phyloP scores from a whole-genome alignment of 2,329 filamentous ascomycete genomes.

The Oidium heveae region DNA sequence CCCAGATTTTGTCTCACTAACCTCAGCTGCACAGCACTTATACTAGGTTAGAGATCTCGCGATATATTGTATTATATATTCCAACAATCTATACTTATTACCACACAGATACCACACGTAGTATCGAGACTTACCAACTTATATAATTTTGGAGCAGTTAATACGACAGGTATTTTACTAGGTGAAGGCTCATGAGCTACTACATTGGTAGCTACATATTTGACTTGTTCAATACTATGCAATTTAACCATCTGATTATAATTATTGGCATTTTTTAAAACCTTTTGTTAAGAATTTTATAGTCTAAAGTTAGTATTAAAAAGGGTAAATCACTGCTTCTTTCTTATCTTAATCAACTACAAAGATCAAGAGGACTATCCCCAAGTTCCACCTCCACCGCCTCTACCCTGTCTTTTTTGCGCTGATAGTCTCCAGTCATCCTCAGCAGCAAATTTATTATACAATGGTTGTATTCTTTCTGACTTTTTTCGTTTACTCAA shows the following conservation, averaged over 20 bases:
- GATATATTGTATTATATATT: too few relatives aligned
- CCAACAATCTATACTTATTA: too few relatives aligned
- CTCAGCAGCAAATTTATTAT: constrained; percentile 76
- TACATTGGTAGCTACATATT: not conserved
- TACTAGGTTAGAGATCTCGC: too few relatives aligned
- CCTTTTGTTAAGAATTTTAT: too few relatives aligned
- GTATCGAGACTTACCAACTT: too few relatives aligned
- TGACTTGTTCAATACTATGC: not conserved
- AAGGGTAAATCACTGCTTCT: too few relatives aligned
- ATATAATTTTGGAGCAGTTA: too few relatives aligned
- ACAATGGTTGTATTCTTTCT: constrained; percentile 82
- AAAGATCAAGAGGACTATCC: constrained; percentile 22
- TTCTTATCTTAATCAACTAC: not conserved
- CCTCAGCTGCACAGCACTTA: too few relatives aligned
- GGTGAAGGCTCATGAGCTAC: not conserved
- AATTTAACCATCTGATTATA: not conserved
- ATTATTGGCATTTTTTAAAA: not conserved
- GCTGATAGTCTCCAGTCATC: constrained; percentile 89
- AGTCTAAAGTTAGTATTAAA: too few relatives aligned
- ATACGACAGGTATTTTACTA: too few relatives aligned
- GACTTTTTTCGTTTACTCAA: constrained; percentile 81
- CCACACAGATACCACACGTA: too few relatives aligned
- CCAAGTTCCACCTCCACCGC: constrained; percentile 84
- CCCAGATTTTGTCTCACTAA: too few relatives aligned
- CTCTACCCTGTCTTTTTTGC: constrained; percentile 61